Percentiles rank a stretch among this genome's conserved stretches.
Evolutionary conservation across 495 filamentous ascomycete genomes (phyloP).

Genomic region (Penicillium fimorum): DNA sequence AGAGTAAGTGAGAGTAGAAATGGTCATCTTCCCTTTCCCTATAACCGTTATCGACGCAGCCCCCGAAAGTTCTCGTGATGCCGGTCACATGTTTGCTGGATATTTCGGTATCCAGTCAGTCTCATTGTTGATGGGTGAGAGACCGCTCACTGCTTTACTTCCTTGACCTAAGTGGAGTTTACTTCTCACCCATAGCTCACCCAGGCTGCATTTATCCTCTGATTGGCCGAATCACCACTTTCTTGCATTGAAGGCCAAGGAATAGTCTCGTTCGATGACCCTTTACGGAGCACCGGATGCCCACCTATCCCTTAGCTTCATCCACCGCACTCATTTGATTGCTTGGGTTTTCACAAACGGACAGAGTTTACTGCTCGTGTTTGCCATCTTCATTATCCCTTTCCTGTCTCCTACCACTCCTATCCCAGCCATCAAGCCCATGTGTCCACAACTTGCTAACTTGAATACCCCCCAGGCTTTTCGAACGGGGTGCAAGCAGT

Average conservation of each 20-base stretch:
- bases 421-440: conserved; percentile 22
- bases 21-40: conserved; percentile 65
- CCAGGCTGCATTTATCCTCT: conserved; percentile 51
- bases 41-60: conserved; percentile 43
- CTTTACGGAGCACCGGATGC: conserved; percentile 34
- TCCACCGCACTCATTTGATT: conserved; percentile 36
- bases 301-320: conserved; percentile 31
- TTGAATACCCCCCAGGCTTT: conserved; percentile 60
- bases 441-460: conserved; percentile 34
- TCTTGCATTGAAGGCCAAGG: conserved; percentile 32
- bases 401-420: conserved; percentile 24
- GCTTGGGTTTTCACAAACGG: conserved; percentile 39
- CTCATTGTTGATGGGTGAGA: conserved; percentile 55
- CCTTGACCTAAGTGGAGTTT: conserved; percentile 42
- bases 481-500: conserved; percentile 81
- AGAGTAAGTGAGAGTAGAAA: conserved; percentile 87
- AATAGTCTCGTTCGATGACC: conserved; percentile 33
- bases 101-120: conserved; percentile 27
- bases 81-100: conserved; percentile 31
- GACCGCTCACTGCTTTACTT: conserved; percentile 43
- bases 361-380: conserved; percentile 53
- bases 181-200: conserved; percentile 59
- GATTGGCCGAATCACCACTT: conserved; percentile 28
- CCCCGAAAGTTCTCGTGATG: conserved; percentile 34
- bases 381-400: conserved; percentile 44